phyloP scores from a whole-genome alignment of 768 basidiomycete species.

The Suillus paluster region DNA sequence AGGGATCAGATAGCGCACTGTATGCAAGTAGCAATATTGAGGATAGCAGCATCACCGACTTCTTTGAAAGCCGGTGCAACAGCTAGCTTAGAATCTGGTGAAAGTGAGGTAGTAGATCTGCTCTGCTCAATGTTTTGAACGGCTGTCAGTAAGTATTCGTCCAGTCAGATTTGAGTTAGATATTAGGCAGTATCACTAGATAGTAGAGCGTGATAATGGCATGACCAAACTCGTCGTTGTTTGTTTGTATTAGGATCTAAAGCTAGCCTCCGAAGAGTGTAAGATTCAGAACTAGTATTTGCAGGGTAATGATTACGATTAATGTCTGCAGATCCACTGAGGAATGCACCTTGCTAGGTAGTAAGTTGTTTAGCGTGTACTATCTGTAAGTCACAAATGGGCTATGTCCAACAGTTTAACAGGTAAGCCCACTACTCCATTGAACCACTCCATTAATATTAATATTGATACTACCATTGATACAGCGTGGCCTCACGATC shows the following conservation, averaged over 20 bases:
- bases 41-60: constrained; percentile 65
- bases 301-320: background rate
- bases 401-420: background rate
- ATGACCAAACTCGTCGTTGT: too few species aligned
- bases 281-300: background rate
- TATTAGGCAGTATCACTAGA: too few species aligned
- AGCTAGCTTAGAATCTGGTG: constrained; percentile 58
- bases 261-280: too few species aligned
- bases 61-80: constrained; percentile 56
- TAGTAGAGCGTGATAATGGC: too few species aligned
- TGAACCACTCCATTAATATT: background rate
- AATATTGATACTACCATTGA: background rate
- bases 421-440: background rate
- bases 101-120: constrained; percentile 26
- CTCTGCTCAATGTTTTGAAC: constrained; percentile 11
- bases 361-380: background rate
- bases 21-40: constrained; percentile 47
- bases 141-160: too few species aligned
- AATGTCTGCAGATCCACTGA: background rate
- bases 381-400: background rate
- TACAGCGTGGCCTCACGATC: background rate
- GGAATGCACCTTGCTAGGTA: background rate
- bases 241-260: too few species aligned
- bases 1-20: constrained; percentile 57
- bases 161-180: too few species aligned